Conservation (phyloP, 1,284 basidiomycete genomes). For the Heterobasidion parviporum region DNA sequence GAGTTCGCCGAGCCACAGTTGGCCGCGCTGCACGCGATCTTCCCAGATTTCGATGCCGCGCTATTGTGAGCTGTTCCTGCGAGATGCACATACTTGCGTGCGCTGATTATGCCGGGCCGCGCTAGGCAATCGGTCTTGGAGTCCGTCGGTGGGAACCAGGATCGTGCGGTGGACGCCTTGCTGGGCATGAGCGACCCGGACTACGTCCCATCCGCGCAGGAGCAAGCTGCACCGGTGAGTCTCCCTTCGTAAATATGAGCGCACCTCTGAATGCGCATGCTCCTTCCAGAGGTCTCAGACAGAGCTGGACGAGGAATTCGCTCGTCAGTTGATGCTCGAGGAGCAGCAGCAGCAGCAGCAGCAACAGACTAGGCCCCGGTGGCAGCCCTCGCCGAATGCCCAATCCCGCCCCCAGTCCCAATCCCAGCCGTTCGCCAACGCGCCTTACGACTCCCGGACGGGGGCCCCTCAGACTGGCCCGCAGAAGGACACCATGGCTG, state of each 20-base stretch:
- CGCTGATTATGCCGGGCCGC: neutral
- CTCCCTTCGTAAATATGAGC: neutral
- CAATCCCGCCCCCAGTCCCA: neutral
- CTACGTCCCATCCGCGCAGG: slow-evolving; percentile 33
- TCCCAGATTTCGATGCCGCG: slow-evolving; percentile 69
- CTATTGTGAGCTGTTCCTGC: slow-evolving; percentile 38
- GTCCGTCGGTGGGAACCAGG: slow-evolving; percentile 56
- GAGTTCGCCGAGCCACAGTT: slow-evolving; percentile 37
- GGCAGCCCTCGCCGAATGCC: neutral
- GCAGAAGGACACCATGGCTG: slow-evolving; percentile 44
- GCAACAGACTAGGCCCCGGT: slow-evolving; percentile 11
- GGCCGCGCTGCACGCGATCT: slow-evolving; percentile 56
- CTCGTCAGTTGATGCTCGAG: slow-evolving; percentile 58
- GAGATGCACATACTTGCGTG: neutral
- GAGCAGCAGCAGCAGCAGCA: slow-evolving; percentile 42
- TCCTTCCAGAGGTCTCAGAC: slow-evolving; percentile 38
- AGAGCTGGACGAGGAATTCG: slow-evolving; percentile 69
- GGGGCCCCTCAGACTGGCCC: neutral
- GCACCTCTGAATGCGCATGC: too few relatives aligned
- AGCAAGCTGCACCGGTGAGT: slow-evolving; percentile 17
- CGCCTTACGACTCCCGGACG: neutral
- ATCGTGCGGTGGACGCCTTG: slow-evolving; percentile 62
- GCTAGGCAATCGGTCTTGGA: slow-evolving; percentile 57
- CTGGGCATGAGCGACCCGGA: slow-evolving; percentile 78
- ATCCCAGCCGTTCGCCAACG: neutral